Percentiles rank a stretch among this genome's conserved stretches.
These are phyloP conservation scores for Prunus persica DNA, from an alignment of 306 rosid genomes.

Conservation along the genomic window DNA sequence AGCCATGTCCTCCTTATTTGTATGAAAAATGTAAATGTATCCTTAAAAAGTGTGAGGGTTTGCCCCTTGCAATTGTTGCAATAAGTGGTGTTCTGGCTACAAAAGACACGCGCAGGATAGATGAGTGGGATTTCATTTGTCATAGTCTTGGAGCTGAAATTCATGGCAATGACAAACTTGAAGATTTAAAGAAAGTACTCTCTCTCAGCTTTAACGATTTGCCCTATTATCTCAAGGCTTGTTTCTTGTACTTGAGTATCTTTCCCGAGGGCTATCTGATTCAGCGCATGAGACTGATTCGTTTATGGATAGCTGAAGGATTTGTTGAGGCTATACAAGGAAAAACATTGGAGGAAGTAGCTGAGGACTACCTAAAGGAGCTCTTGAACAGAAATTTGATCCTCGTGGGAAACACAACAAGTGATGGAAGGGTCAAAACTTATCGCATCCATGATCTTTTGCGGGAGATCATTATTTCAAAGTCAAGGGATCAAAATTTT, in stretches of 20 bases:
- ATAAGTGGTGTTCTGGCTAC: slow-evolving; percentile 56
- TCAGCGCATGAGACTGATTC: slow-evolving; percentile 46
- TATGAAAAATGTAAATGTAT: slow-evolving; percentile 30
- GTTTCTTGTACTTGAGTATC: slow-evolving; percentile 45
- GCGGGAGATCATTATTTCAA: slow-evolving; percentile 52
- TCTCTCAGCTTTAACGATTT: slow-evolving; percentile 54
- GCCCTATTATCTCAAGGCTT: slow-evolving; percentile 57
- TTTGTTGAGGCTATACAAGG: slow-evolving; percentile 52
- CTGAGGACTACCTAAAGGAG: slow-evolving; percentile 54
- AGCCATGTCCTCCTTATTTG: slow-evolving; percentile 52
- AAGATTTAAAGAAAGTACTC: slow-evolving; percentile 47
- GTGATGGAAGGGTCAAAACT: slow-evolving; percentile 26
- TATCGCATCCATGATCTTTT: slow-evolving; percentile 46
- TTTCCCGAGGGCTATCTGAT: slow-evolving; percentile 44
- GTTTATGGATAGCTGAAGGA: slow-evolving; percentile 65
- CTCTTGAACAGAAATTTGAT: slow-evolving; percentile 56
- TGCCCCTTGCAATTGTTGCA: slow-evolving; percentile 76
- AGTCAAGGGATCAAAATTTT: slow-evolving; percentile 58
- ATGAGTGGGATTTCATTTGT: slow-evolving; percentile 53
- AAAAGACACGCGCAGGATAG: slow-evolving; percentile 48
- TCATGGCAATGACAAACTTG: slow-evolving; percentile 51
- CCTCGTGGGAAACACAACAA: slow-evolving; percentile 26
- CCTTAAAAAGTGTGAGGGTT: slow-evolving; percentile 60
- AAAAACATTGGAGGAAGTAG: slow-evolving; percentile 54
- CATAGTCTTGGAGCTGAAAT: slow-evolving; percentile 49